Evolutionary conservation across 2,329 filamentous ascomycete species (phyloP).

Genomic region (Colletotrichum tofieldiae): DNA sequence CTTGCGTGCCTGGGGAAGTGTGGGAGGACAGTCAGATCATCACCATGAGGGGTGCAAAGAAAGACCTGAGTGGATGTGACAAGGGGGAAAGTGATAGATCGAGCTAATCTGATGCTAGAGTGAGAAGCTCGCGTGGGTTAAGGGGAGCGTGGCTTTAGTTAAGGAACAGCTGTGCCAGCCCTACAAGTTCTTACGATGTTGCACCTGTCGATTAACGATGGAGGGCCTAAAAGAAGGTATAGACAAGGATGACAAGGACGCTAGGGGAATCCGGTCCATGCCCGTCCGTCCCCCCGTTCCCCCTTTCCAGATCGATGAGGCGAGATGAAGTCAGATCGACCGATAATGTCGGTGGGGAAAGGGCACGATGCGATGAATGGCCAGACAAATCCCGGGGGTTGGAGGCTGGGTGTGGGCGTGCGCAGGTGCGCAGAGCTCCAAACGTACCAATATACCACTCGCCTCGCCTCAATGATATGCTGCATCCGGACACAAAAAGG

Average conservation of each 20-base stretch:
- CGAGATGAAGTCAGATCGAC: constrained; percentile 22
- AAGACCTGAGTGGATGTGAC: background rate
- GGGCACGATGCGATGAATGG: background rate
- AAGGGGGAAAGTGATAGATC: constrained; percentile 1
- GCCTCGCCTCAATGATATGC: background rate
- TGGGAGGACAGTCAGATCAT: background rate
- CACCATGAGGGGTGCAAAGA: background rate
- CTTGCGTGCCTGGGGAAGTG: constrained; percentile 11
- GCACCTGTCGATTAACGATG: constrained; percentile 7
- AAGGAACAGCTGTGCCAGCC: constrained; percentile 4
- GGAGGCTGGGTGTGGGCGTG: background rate
- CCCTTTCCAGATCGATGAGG: constrained; percentile 21
- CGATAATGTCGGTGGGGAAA: constrained; percentile 4
- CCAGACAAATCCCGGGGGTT: background rate
- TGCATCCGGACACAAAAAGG: background rate
- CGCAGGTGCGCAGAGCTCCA: background rate
- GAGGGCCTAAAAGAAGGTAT: background rate
- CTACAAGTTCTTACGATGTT: constrained; percentile 19
- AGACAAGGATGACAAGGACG: background rate
- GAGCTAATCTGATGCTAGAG: background rate
- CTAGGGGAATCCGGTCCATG: background rate
- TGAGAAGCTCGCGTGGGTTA: constrained; percentile 15
- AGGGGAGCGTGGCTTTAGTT: constrained; percentile 20
- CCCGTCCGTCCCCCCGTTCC: background rate
- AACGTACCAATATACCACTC: background rate